Base-by-base conservation (phyloP, 306 rosid species). In the Lupinus albus region DNA sequence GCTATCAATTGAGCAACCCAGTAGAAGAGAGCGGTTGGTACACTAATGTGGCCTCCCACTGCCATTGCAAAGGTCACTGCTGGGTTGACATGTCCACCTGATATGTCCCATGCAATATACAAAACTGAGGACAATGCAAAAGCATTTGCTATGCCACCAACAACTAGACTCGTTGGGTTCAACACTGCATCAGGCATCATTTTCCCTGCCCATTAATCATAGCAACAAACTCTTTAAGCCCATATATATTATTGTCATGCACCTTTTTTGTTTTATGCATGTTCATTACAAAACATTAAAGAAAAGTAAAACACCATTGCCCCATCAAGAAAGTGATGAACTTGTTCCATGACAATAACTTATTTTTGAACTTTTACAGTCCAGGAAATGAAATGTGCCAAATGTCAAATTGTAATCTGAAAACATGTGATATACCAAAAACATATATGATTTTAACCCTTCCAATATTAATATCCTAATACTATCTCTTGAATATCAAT, bases 41-140 rank as follows among this genome's bases (percentile, higher is more conserved):
- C 85, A 20, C 86, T 81, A 21, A 89, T 79, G 72, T 87, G 98
- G 8, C 97, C 95, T 45, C 94, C 93, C 0, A 93, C 81, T 0
- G 88, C 95, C 91, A 79, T 89, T 41, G 80, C 91, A 0, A 93
- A 93, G 0, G 98, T 93, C 63, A 93, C 95, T 0, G 95, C 98
- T 39, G 94, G 98, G 38, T 89, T 93, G 12, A 84, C 89, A 5
- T 93, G 98, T 42, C 98, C 98, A 0, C 97, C 96, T 0, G 97
- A 88, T 67, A 80, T 48, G 45, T 80, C 87, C 80, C 83, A 79
- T 0, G 95, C 79, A 0, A 82, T 65, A 30, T 78, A 89, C 62
- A 89, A 74, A 0, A 80, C 88, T 0, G 90, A 77, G 0, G 96
- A 73, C 57, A 93, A 41, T 1, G 87, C 94, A 18, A 89, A 82